Conservation (phyloP, 371 early-diverging fungal genomes). For the Mortierella sp. region DNA sequence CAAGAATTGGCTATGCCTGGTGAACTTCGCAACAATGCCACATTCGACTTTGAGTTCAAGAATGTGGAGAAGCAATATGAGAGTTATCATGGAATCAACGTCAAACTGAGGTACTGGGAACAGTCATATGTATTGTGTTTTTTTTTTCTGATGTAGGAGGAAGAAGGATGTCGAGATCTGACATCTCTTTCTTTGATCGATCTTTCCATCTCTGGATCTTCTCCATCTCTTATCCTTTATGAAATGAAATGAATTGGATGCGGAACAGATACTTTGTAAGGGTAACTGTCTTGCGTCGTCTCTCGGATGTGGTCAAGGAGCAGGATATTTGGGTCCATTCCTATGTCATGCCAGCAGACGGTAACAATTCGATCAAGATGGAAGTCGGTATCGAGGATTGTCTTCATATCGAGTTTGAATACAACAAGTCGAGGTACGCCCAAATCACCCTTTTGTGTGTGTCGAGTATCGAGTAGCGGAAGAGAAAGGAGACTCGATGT, state of each 20-base stretch:
- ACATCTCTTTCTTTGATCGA: slow-evolving; percentile 3
- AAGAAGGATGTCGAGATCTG: neutral
- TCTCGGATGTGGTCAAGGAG: slow-evolving; percentile 78
- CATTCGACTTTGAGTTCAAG: slow-evolving; percentile 88
- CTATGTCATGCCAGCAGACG: slow-evolving; percentile 83
- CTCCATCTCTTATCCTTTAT: no score
- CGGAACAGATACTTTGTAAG: slow-evolving; percentile 90
- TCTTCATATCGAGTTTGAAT: slow-evolving; percentile 93
- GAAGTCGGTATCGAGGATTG: slow-evolving; percentile 96
- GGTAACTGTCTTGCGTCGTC: slow-evolving; percentile 76
- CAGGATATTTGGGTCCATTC: slow-evolving; percentile 91
- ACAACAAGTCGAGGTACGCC: slow-evolving; percentile 62
- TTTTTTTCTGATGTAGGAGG: neutral
- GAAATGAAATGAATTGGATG: no score
- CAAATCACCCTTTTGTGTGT: neutral
- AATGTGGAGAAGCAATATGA: slow-evolving; percentile 93
- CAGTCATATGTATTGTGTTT: neutral
- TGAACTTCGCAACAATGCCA: slow-evolving; percentile 73
- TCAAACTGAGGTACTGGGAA: slow-evolving; percentile 74
- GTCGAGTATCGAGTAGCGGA: neutral
- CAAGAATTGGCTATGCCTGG: slow-evolving; percentile 90
- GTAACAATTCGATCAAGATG: slow-evolving; percentile 91
- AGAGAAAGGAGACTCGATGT: no score
- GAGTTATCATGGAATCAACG: slow-evolving; percentile 91
- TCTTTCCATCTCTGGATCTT: neutral